A percentile compares a stretch with the other conserved stretches of the same genome.
These are phyloP conservation scores for Hypoxylon intermedium DNA, from an alignment of 495 filamentous ascomycete species.

Conservation along the genomic window DNA sequence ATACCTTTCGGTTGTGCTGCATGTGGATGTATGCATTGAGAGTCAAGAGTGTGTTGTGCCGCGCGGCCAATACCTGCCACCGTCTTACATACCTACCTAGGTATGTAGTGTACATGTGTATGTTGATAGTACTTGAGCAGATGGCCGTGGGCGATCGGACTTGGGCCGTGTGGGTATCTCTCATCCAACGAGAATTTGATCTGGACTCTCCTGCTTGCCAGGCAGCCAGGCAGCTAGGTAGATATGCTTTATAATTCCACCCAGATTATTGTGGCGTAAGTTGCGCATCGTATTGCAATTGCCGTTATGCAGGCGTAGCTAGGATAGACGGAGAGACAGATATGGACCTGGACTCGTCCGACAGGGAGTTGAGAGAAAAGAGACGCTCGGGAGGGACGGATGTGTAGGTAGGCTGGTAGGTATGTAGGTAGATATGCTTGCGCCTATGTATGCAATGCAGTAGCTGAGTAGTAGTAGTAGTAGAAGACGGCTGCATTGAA, in stretches of 20 bases:
- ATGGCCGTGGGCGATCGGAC: conserved; percentile 10
- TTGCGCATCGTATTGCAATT: conserved; percentile 17
- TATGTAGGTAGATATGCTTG: too few species aligned
- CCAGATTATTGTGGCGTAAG: too few species aligned
- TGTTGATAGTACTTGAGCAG: too few species aligned
- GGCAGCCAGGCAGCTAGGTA: too few species aligned
- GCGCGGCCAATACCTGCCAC: conserved; percentile 25
- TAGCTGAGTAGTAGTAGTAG: too few species aligned
- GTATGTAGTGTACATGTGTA: too few species aligned
- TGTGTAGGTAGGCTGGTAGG: too few species aligned
- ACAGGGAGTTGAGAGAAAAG: conserved; percentile 5
- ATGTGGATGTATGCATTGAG: conserved; percentile 20
- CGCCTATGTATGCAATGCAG: conserved; percentile 1
- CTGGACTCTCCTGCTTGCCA: too few species aligned
- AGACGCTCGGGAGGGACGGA: conserved; percentile 34
- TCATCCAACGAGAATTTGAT: neutral
- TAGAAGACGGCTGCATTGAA: conserved; percentile 16
- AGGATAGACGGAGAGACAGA: neutral
- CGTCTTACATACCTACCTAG: conserved; percentile 5
- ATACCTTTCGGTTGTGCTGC: conserved; percentile 17
- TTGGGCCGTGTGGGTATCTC: conserved; percentile 4
- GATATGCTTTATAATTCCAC: too few species aligned
- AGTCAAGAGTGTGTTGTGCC: too few species aligned
- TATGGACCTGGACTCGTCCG: conserved; percentile 6
- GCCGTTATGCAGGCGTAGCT: conserved; percentile 17